Percentiles rank a stretch among this genome's conserved stretches.
phyloP scores from a whole-genome alignment of 1,284 basidiomycete genomes.

The Anthracocystis panici-leucophaei region DNA sequence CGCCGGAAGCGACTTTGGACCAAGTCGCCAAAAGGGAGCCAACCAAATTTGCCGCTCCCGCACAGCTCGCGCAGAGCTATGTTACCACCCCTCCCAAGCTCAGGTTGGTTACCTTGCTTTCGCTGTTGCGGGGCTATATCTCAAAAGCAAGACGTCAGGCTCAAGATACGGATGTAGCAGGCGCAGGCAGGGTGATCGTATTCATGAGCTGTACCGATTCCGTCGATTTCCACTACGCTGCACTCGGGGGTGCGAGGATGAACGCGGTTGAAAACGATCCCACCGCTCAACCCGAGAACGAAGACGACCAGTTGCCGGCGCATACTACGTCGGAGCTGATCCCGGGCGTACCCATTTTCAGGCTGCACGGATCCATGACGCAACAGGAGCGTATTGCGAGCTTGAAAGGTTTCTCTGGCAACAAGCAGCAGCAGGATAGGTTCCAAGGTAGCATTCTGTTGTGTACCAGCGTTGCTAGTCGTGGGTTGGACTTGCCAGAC shows the following conservation, averaged over 20 bases:
- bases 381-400: conserved; percentile 84
- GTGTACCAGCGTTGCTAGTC: conserved; percentile 95
- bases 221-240: conserved; percentile 94
- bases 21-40: conserved; percentile 72
- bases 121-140: conserved; percentile 78
- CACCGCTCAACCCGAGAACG: conserved; percentile 49
- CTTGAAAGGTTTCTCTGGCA: conserved; percentile 80
- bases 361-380: conserved; percentile 93
- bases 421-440: conserved; percentile 18
- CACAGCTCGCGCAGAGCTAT: conserved; percentile 94
- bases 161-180: conserved; percentile 47
- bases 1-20: conserved; percentile 4
- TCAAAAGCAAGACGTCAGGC: conserved; percentile 66
- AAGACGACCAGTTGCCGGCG: conserved; percentile 56
- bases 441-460: conserved; percentile 77
- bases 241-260: conserved; percentile 85
- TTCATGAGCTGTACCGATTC: conserved; percentile 97
- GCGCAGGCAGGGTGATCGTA: conserved; percentile 79
- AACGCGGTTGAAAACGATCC: conserved; percentile 67
- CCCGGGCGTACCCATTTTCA: conserved; percentile 81
- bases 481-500: conserved; percentile 96
- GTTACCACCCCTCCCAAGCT: conserved; percentile 92
- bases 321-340: conserved; percentile 76
- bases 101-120: conserved; percentile 88
- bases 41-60: conserved; percentile 84